Percentiles rank a stretch among this genome's conserved stretches.
These are phyloP conservation scores for Globisporangium mamillatum DNA, from an alignment of 352 stramenopile species.

Conservation along the genomic window DNA sequence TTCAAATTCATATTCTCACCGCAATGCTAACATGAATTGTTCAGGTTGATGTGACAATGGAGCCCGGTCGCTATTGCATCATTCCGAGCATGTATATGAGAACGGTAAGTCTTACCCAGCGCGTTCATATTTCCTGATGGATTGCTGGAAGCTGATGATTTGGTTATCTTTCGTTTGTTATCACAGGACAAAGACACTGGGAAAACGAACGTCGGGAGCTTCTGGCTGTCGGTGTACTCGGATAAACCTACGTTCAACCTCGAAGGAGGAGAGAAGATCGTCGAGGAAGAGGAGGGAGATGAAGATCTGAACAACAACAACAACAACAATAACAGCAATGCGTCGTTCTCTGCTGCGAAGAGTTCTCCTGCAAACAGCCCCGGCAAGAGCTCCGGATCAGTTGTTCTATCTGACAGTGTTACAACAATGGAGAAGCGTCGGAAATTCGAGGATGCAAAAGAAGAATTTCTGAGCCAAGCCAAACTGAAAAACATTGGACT, in stretches of 20 bases:
- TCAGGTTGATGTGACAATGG: slow-evolving; percentile 66
- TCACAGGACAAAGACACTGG: slow-evolving; percentile 70
- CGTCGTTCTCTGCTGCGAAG: slow-evolving; percentile 1
- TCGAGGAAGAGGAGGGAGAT: slow-evolving; percentile 75
- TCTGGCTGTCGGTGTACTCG: slow-evolving; percentile 83
- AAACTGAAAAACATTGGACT: slow-evolving; percentile 67
- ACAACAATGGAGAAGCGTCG: slow-evolving; percentile 41
- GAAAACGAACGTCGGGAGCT: slow-evolving; percentile 73
- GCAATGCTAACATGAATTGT: background rate
- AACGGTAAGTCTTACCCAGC: slow-evolving; percentile 39
- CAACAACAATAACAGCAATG: slow-evolving; percentile 4
- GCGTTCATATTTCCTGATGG: background rate
- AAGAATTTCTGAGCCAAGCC: slow-evolving; percentile 60
- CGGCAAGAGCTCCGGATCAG: slow-evolving; percentile 32
- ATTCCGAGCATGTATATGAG: slow-evolving; percentile 88
- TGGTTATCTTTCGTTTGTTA: background rate
- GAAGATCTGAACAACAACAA: slow-evolving; percentile 26
- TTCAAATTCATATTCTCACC: background rate
- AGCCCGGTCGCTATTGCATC: slow-evolving; percentile 77
- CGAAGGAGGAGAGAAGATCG: slow-evolving; percentile 72
- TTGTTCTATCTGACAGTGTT: slow-evolving; percentile 29
- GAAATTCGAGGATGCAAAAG: slow-evolving; percentile 71
- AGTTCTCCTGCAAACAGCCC: slow-evolving; percentile 24
- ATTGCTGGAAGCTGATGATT: background rate
- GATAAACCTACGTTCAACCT: slow-evolving; percentile 63